A percentile compares a stretch with the other conserved stretches of the same genome.
Conservation (phyloP, 2,329 filamentous ascomycete genomes). For the Tolypocladium guangdongense region DNA sequence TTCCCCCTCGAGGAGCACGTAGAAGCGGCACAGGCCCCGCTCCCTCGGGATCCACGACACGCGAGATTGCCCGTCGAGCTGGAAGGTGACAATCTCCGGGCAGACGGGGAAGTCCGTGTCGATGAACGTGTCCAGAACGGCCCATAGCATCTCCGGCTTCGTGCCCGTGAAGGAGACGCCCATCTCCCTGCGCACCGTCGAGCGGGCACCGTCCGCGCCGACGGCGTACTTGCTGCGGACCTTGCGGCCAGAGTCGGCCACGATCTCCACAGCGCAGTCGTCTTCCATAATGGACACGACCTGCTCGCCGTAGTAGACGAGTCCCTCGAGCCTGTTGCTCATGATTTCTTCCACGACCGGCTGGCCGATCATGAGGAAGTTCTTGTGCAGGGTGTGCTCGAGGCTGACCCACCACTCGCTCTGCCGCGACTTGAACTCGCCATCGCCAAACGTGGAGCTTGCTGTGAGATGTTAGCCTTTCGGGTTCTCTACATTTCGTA, state of each 20-base stretch:
- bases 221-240: slow-evolving; percentile 31
- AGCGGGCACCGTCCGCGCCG: slow-evolving; percentile 42
- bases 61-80: slow-evolving; percentile 31
- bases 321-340: slow-evolving; percentile 18
- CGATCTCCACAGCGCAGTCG: slow-evolving; percentile 32
- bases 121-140: slow-evolving; percentile 35
- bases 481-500: not conserved
- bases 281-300: slow-evolving; percentile 43
- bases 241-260: slow-evolving; percentile 19
- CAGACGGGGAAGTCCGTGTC: slow-evolving; percentile 36
- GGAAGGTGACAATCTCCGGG: slow-evolving; percentile 35
- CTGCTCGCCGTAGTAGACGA: slow-evolving; percentile 26
- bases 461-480: slow-evolving; percentile 15
- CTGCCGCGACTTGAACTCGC: slow-evolving; percentile 35
- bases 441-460: slow-evolving; percentile 34
- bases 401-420: slow-evolving; percentile 36
- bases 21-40: slow-evolving; percentile 34
- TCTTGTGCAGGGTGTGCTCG: slow-evolving; percentile 32
- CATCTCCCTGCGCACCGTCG: slow-evolving; percentile 29
- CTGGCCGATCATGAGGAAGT: slow-evolving; percentile 40
- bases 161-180: slow-evolving; percentile 31
- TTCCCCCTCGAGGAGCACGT: slow-evolving; percentile 34
- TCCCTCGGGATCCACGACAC: slow-evolving; percentile 39
- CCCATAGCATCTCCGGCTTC: slow-evolving; percentile 39
- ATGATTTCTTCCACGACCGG: slow-evolving; percentile 31